A percentile compares a stretch with the other conserved stretches of the same genome.
Evolutionary conservation across 352 stramenopile genomes (phyloP).

Genomic region (Ochromonadaceae sp.): DNA sequence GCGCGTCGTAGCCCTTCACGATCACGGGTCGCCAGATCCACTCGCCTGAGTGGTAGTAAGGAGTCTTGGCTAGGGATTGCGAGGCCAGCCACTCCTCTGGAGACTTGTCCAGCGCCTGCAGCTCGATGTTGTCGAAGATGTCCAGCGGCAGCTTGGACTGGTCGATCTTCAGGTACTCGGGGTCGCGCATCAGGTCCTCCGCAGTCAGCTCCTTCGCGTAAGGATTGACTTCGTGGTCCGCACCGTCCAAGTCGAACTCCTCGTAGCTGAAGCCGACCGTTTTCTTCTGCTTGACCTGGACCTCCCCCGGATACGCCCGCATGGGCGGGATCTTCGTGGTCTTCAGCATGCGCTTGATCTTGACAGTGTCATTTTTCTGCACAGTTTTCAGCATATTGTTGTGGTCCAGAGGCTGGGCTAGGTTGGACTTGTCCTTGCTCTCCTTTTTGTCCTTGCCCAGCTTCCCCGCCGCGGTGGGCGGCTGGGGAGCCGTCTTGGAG

Average conservation of each 20-base stretch:
- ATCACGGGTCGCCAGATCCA: slow-evolving; percentile 50
- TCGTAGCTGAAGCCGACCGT: background rate
- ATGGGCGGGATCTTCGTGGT: background rate
- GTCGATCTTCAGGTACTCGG: slow-evolving; percentile 60
- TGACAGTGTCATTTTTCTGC: background rate
- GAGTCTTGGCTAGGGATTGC: slow-evolving; percentile 34
- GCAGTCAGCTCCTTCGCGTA: background rate
- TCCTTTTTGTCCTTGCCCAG: too few species aligned
- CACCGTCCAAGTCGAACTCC: background rate
- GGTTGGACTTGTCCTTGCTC: too few species aligned
- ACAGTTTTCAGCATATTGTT: slow-evolving; percentile 12
- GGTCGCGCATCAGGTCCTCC: slow-evolving; percentile 16
- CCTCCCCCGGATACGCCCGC: slow-evolving; percentile 11
- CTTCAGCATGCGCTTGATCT: background rate
- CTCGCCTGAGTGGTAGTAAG: slow-evolving; percentile 59
- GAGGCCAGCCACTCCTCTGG: slow-evolving; percentile 53
- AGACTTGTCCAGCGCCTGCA: slow-evolving; percentile 40
- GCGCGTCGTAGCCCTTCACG: slow-evolving; percentile 46
- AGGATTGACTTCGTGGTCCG: background rate
- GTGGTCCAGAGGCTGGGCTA: slow-evolving; percentile 10
- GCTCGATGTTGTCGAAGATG: slow-evolving; percentile 68
- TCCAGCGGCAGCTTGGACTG: slow-evolving; percentile 72
- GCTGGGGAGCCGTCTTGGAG: too few species aligned
- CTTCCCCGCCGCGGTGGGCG: too few species aligned
- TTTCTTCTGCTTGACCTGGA: background rate